phyloP scores from a whole-genome alignment of 1,284 basidiomycete species.

The Phaffia rhodozyma region DNA sequence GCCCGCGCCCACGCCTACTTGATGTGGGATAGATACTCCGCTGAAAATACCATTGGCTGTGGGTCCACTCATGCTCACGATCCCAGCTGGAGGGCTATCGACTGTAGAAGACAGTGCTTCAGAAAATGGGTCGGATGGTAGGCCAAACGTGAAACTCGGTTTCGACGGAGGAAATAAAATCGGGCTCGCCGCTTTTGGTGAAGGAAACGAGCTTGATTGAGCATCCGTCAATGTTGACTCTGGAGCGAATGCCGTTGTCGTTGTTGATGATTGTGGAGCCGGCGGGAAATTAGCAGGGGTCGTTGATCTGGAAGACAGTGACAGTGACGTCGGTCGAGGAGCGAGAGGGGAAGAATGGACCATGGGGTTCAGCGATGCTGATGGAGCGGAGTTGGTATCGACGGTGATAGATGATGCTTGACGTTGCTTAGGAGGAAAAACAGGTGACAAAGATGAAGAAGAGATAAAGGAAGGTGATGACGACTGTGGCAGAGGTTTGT shows the following conservation, averaged over 20 bases:
- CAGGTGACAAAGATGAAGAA: too few species aligned
- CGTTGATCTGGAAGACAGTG: background rate
- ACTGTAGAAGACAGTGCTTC: background rate
- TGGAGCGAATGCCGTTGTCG: background rate
- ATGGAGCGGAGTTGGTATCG: too few species aligned
- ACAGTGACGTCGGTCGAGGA: background rate
- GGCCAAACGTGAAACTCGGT: constrained; percentile 1
- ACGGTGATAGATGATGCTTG: too few species aligned
- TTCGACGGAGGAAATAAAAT: background rate
- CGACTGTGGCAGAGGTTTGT: too few species aligned
- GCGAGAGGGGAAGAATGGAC: constrained; percentile 10
- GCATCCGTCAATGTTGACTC: too few species aligned
- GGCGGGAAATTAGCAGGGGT: background rate
- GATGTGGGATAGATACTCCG: too few species aligned
- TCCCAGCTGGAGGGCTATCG: background rate
- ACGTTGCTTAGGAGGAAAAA: too few species aligned
- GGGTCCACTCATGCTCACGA: background rate
- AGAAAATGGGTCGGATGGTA: background rate
- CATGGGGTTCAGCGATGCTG: too few species aligned
- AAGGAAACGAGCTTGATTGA: background rate
- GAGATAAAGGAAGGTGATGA: too few species aligned
- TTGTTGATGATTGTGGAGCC: background rate
- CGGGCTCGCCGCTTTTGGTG: background rate
- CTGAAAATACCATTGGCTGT: too few species aligned
- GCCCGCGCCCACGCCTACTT: too few species aligned